Evolutionary conservation across 1,284 basidiomycete genomes (phyloP).

Genomic region (Hymenochaete sp.): DNA sequence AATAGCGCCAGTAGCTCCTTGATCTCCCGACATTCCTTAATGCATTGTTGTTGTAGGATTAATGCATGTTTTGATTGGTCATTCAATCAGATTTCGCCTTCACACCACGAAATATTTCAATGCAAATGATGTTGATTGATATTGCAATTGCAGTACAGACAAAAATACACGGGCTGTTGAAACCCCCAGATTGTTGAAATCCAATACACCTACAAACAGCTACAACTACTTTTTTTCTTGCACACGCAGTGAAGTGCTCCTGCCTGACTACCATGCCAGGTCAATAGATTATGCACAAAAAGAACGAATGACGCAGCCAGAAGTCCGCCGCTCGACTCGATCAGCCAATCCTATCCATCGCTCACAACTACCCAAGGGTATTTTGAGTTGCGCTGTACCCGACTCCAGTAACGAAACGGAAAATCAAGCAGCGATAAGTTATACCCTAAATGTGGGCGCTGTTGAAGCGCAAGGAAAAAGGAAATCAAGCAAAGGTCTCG

Average conservation of each 20-base stretch:
- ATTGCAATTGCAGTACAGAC: not conserved
- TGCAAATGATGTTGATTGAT: not conserved
- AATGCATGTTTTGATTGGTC: not conserved
- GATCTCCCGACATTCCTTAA: not conserved
- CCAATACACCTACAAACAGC: slow-evolving; percentile 7
- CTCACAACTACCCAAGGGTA: slow-evolving; percentile 18
- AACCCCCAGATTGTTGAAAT: slow-evolving; percentile 18
- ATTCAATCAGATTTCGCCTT: not conserved
- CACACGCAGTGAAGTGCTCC: slow-evolving; percentile 1
- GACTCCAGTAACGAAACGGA: slow-evolving; percentile 3
- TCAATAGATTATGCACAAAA: too few relatives aligned
- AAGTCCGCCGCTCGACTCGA: too few relatives aligned
- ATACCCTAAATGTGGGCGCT: slow-evolving; percentile 53
- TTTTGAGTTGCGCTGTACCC: slow-evolving; percentile 3
- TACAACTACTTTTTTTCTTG: not conserved
- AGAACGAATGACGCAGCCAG: too few relatives aligned
- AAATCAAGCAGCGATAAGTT: slow-evolving; percentile 31
- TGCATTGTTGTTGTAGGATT: not conserved
- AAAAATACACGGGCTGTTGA: slow-evolving; percentile 15
- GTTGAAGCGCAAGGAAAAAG: slow-evolving; percentile 73
- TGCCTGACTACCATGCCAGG: not conserved
- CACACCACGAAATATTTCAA: not conserved
- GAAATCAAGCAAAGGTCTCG: slow-evolving; percentile 62
- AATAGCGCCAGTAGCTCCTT: not conserved
- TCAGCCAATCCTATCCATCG: slow-evolving; percentile 2